Base-by-base conservation (phyloP, 352 stramenopile species). In the Pythium sp. region DNA sequence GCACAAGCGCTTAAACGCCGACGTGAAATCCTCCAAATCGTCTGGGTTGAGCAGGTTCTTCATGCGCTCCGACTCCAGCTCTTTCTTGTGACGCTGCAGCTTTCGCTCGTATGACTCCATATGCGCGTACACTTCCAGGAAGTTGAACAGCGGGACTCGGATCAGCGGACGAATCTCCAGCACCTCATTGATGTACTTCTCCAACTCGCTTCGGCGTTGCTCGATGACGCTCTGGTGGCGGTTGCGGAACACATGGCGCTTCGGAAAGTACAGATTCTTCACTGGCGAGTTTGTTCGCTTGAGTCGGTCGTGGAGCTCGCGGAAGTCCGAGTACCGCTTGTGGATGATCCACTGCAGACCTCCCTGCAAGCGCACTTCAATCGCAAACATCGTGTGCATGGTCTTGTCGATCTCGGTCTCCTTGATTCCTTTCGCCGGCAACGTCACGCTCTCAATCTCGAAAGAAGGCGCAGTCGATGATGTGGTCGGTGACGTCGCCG, bases 271-370 rank as follows among this genome's bases (percentile, higher is more conserved):
- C 12, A 95, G 75, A 43, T 90, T 85, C 72, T 93, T 93, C 4
- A 96, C 87, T 2, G 81, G 69, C 28, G 77, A 74, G 64, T 82
- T 96, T 12, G 86, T 93, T 58, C 84, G 77, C 69, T 94, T 93
- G 20, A 96, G 78, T 0, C 86, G 72, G 57, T 96, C 89, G 62
- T 96, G 87, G 8, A 96, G 87, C 58, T 95, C 87, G 62, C 87
- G 73, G 69, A 96, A 96, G 65, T 96, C 89, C 69, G 87, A 95
- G 75, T 96, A 96, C 4, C 89, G 87, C 66, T 96, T 96, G 72
- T 91, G 81, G 49, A 93, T 94, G 69, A 93, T 89, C 89, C 89
- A 96, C 65, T 92, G 83, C n/a, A 95, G 75, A 5, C 86, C 84
- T 34, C 84, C 85, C 51, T 91, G 83, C 24, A 96, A 78, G 22